A percentile compares a stretch with the other conserved stretches of the same genome.
phyloP scores from a whole-genome alignment of 1,284 basidiomycete species.

The Ceratobasidium sp. region DNA sequence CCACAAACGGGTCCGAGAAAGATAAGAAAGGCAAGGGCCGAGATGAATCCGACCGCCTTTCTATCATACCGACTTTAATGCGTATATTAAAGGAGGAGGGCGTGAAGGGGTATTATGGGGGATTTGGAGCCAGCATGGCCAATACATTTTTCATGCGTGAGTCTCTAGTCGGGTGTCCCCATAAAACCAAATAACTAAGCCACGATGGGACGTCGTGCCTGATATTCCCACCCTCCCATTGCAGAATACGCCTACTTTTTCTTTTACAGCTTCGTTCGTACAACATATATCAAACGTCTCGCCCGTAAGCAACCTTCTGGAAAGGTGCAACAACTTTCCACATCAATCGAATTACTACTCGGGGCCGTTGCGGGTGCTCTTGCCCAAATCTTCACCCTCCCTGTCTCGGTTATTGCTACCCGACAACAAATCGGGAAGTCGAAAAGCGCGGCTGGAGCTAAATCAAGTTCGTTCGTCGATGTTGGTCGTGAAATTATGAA shows the following conservation, averaged over 20 bases:
- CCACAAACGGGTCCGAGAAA: slow-evolving; percentile 53
- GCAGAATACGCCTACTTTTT: slow-evolving; percentile 99
- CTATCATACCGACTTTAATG: slow-evolving; percentile 68
- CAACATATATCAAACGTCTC: slow-evolving; percentile 76
- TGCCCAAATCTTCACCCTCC: slow-evolving; percentile 98
- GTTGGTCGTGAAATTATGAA: slow-evolving; percentile 86
- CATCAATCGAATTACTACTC: slow-evolving; percentile 80
- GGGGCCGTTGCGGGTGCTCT: slow-evolving; percentile 93
- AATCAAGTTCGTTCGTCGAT: slow-evolving; percentile 68
- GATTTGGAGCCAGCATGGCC: slow-evolving; percentile 97
- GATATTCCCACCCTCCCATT: slow-evolving; percentile 15
- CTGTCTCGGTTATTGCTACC: slow-evolving; percentile 96
- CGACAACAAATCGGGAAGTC: slow-evolving; percentile 83
- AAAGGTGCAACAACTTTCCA: slow-evolving; percentile 67
- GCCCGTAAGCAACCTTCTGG: slow-evolving; percentile 62
- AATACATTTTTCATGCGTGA: slow-evolving; percentile 95
- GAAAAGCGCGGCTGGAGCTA: slow-evolving; percentile 8
- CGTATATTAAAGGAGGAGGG: slow-evolving; percentile 81
- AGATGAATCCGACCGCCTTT: slow-evolving; percentile 57
- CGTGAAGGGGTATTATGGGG: slow-evolving; percentile 81
- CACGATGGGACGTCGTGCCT: too few species aligned
- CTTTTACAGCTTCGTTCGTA: slow-evolving; percentile 92
- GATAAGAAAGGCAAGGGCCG: slow-evolving; percentile 57
- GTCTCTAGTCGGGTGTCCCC: slow-evolving; percentile 51
- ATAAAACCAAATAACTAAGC: not conserved